These are phyloP conservation scores for Apiospora hydei DNA, from an alignment of 2,329 filamentous ascomycete species.

Conservation along the genomic window DNA sequence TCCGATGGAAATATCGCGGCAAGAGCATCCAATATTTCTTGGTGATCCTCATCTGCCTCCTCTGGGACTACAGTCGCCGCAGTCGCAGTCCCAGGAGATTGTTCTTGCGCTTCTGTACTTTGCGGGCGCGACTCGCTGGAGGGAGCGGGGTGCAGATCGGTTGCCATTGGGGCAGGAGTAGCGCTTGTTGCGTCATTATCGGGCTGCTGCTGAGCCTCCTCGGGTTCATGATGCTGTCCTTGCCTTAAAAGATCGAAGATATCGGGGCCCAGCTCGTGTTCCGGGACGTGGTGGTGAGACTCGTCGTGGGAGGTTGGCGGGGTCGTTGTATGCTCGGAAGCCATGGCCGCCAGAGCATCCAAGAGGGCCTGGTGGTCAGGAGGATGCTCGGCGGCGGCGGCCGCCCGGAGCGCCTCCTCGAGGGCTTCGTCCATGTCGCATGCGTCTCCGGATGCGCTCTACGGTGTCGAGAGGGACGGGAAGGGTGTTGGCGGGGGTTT, in stretches of 20 bases:
- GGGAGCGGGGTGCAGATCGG: neutral
- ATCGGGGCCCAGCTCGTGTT: neutral
- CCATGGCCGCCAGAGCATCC: constrained; percentile 13
- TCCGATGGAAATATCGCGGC: neutral
- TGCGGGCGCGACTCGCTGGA: neutral
- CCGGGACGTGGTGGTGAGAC: neutral
- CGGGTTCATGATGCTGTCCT: neutral
- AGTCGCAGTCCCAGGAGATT: constrained; percentile 24
- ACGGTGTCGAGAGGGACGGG: constrained; percentile 20
- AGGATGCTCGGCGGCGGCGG: constrained; percentile 8
- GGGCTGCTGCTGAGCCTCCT: neutral
- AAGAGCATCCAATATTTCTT: neutral
- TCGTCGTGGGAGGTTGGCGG: constrained; percentile 2
- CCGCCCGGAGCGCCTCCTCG: constrained; percentile 21
- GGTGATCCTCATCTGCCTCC: neutral
- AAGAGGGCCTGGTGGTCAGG: constrained; percentile 3
- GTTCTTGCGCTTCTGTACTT: neutral
- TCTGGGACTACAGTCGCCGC: constrained; percentile 17
- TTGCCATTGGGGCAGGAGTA: neutral
- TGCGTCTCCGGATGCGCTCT: constrained; percentile 16
- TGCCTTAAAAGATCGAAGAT: neutral
- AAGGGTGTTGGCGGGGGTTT: constrained; percentile 19
- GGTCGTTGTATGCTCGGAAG: neutral
- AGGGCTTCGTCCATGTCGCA: constrained; percentile 28
- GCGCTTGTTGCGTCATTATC: neutral